phyloP scores from a whole-genome alignment of 305 asterid genomes.

The Solanum hybrid region DNA sequence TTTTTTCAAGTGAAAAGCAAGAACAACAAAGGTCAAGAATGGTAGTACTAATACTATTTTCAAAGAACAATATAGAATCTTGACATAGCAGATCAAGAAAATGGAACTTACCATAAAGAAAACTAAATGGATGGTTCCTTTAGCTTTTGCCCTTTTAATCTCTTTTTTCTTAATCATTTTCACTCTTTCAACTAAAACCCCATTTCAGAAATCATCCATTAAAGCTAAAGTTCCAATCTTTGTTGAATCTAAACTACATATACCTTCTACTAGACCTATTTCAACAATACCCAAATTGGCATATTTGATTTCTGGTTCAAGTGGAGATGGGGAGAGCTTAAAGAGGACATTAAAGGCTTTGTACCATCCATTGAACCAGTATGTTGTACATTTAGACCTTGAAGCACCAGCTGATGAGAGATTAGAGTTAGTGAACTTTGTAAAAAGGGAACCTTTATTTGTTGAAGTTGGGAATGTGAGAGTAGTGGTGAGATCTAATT shows the following conservation, averaged over 20 bases:
- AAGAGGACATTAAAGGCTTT: conserved; percentile 48
- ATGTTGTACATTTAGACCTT: conserved; percentile 62
- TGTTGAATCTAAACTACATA: conserved; percentile 52
- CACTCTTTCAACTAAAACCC: conserved; percentile 27
- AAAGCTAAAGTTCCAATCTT: conserved; percentile 37
- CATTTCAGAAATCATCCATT: conserved; percentile 25
- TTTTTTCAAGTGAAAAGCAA: not conserved
- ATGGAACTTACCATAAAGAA: conserved; percentile 22
- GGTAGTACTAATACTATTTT: not conserved
- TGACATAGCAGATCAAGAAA: not conserved
- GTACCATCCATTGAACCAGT: conserved; percentile 63
- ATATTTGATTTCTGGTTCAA: conserved; percentile 65
- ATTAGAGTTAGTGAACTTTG: conserved; percentile 45
- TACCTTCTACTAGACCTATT: conserved; percentile 19
- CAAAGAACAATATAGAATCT: not conserved
- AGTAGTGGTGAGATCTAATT: conserved; percentile 42
- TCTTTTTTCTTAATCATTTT: conserved; percentile 27
- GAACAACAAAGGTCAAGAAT: not conserved
- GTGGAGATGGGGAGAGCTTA: conserved; percentile 48
- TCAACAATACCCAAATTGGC: conserved; percentile 56
- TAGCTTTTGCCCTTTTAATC: conserved; percentile 28
- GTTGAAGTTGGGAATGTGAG: conserved; percentile 48
- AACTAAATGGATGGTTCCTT: conserved; percentile 46
- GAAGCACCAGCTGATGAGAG: conserved; percentile 66
- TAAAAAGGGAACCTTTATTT: conserved; percentile 39